These are phyloP conservation scores for Auricularia sp. DNA, from an alignment of 768 basidiomycete genomes.

Conservation along the genomic window DNA sequence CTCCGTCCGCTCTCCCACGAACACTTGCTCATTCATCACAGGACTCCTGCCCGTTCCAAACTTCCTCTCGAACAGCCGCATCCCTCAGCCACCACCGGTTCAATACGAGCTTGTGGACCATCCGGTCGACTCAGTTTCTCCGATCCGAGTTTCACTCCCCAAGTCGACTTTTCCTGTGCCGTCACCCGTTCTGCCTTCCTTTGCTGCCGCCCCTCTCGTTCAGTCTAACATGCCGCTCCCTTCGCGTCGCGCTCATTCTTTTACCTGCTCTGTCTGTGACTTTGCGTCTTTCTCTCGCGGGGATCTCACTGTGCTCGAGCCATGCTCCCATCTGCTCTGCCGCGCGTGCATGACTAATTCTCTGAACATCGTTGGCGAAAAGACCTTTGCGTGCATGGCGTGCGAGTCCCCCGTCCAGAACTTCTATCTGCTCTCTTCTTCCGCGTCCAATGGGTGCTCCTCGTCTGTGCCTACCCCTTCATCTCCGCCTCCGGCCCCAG, in stretches of 20 bases:
- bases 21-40: not conserved
- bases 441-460: not conserved
- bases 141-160: not conserved
- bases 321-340: conserved; percentile 69
- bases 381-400: conserved; percentile 77
- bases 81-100: not conserved
- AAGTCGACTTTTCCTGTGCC: not conserved
- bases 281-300: conserved; percentile 36
- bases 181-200: not conserved
- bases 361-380: conserved; percentile 83
- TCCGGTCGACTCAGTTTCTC: not conserved
- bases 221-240: not conserved
- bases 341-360: conserved; percentile 77
- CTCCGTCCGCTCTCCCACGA: not conserved
- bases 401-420: conserved; percentile 62
- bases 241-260: not conserved
- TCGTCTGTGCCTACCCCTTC: not conserved
- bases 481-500: not conserved
- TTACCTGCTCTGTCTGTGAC: conserved; percentile 57
- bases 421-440: conserved; percentile 40
- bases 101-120: not conserved
- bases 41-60: too few species aligned
- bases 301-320: conserved; percentile 40
- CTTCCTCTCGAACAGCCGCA: too few species aligned
- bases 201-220: not conserved